These are phyloP conservation scores for Talinum fruticosum DNA, from an alignment of 148 eudicot genomes.

Conservation along the genomic window DNA sequence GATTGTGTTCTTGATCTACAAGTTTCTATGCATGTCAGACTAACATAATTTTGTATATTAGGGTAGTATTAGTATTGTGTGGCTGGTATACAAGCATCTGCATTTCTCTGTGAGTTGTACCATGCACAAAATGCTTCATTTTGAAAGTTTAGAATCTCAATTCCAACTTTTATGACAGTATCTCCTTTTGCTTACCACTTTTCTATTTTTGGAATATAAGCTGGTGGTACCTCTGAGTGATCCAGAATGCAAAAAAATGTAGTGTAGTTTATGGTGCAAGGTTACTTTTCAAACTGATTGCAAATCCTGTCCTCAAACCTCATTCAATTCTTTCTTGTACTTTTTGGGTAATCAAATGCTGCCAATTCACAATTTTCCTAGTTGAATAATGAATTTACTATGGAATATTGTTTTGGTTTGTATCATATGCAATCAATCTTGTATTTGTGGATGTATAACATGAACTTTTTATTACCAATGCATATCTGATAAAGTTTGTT, in stretches of 20 bases:
- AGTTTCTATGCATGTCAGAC: neutral
- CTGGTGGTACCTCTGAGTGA: neutral
- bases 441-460: neutral
- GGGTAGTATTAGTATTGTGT: neutral
- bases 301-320: neutral
- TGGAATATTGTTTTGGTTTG: neutral
- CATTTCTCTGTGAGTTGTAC: neutral
- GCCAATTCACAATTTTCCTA: neutral
- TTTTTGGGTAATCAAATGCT: neutral
- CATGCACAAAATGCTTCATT: neutral
- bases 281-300: neutral
- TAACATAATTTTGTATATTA: neutral
- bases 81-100: neutral
- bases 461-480: neutral
- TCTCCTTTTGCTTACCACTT: neutral
- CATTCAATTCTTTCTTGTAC: neutral
- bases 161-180: neutral
- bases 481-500: neutral
- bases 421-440: neutral
- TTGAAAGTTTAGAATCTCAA: neutral
- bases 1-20: neutral
- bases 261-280: neutral
- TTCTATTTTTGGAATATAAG: neutral
- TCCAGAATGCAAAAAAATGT: neutral
- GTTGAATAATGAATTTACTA: neutral